Evolutionary conservation across 148 eudicot species (phyloP), one percentile per base, ranked within the genome.

Genomic region (Persicaria maculosa): DNA sequence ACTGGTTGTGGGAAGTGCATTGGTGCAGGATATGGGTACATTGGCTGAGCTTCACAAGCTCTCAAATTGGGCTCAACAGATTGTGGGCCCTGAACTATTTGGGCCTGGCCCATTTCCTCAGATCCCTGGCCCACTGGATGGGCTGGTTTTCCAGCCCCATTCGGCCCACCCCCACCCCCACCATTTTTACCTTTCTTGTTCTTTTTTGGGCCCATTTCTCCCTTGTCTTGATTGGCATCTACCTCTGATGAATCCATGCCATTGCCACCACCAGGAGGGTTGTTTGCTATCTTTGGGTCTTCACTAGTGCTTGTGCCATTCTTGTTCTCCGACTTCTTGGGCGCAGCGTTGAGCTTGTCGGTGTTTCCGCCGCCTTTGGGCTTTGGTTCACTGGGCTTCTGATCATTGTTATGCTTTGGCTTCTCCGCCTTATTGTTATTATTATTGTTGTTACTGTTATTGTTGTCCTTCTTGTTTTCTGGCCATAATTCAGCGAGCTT

Each of bases 401-500:
- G 75, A 62, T 81, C 80, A 72, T 77, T 77, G 9, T 81, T 62
- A 25, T 82, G 14, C 14, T 4, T 75, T 5, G 78, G 53, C 61
- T 80, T 83, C 7, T 79, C 74, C 9, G 74, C 25, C 36, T 81
- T 72, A 53, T 80, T 77, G 47, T 31, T 31, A 31, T 31, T 31
- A 31, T 31, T 31, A 31, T 31, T 31, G 40, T 31, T 31, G 40
- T 50, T 76, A 79, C 3, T 31, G 77, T 48, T 58, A 52, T 44
- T 58, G 10, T 20, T 59, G 9, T 1, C 15, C 43, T 36, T 36
- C 8, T 59, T 22, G 5, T 0, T 74, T 50, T 81, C 84, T 4
- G 86, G 83, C 86, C 85, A 84, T 17, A 91, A 76, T 72, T 89
- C 89, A 0, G 98, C 97, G 22, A 84, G 93, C 79, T 93, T 93